Evolutionary conservation across 371 early-diverging fungal species (phyloP).

Genomic region (Actinomortierella wolfii): DNA sequence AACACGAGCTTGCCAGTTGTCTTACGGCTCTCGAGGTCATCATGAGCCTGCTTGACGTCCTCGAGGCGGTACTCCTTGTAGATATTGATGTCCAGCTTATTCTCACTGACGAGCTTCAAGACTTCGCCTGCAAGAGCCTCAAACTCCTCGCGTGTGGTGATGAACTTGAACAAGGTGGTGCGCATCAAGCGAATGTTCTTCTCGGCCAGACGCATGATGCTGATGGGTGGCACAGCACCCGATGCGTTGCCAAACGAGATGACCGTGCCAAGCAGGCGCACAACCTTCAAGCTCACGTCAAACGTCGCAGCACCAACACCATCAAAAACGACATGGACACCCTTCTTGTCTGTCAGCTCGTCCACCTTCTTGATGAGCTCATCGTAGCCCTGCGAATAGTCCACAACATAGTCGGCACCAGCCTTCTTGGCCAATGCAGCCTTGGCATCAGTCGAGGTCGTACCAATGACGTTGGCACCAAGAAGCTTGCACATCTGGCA

Average conservation of each 20-base stretch:
- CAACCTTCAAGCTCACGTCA: constrained; percentile 70
- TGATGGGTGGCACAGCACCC: constrained; percentile 82
- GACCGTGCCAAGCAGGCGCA: constrained; percentile 81
- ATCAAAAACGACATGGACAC: constrained; percentile 89
- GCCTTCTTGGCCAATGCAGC: constrained; percentile 69
- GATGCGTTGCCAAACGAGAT: constrained; percentile 94
- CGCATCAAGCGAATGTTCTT: constrained; percentile 81
- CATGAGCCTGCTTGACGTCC: constrained; percentile 80
- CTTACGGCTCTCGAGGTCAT: constrained; percentile 77
- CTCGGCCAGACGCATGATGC: constrained; percentile 66
- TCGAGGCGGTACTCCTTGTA: constrained; percentile 77
- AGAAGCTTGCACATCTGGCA: constrained; percentile 74
- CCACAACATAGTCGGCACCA: constrained; percentile 82
- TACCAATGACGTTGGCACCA: constrained; percentile 92
- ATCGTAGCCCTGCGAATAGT: constrained; percentile 65
- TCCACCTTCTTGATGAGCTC: constrained; percentile 71
- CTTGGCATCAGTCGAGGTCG: constrained; percentile 84
- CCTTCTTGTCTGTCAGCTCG: constrained; percentile 76
- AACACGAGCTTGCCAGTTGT: constrained; percentile 79
- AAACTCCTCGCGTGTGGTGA: constrained; percentile 75
- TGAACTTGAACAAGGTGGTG: constrained; percentile 75
- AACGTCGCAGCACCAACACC: constrained; percentile 93
- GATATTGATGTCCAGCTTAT: constrained; percentile 66
- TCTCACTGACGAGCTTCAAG: constrained; percentile 56
- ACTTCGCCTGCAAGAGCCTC: constrained; percentile 61